phyloP scores from a whole-genome alignment of 345 rosid species.

The Corchorus olitorius region DNA sequence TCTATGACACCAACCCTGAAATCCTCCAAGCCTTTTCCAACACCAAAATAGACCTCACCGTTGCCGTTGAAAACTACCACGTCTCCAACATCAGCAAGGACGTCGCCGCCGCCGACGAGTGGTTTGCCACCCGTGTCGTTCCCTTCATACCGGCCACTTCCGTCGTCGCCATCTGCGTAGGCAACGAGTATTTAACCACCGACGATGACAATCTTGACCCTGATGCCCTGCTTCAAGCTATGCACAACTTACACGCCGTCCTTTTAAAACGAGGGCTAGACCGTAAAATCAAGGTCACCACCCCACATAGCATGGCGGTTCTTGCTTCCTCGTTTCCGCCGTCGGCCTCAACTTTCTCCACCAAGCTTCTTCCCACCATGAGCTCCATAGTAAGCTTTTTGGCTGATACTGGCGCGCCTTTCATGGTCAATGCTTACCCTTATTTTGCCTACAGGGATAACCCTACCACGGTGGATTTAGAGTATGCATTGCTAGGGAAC shows the following conservation, averaged over 20 bases:
- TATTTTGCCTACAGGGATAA: conserved; percentile 64
- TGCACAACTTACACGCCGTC: conserved; percentile 60
- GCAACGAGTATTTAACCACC: conserved; percentile 60
- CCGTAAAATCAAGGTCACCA: conserved; percentile 66
- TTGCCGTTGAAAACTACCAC: conserved; percentile 56
- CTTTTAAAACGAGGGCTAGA: conserved; percentile 50
- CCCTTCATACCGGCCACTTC: conserved; percentile 69
- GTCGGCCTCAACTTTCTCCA: conserved; percentile 52
- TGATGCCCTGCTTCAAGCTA: conserved; percentile 45
- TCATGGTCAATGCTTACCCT: conserved; percentile 70
- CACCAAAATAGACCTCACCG: conserved; percentile 65
- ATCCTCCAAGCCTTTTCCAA: conserved; percentile 65
- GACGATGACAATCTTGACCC: conserved; percentile 45
- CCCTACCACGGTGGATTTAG: conserved; percentile 45
- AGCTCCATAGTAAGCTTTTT: conserved; percentile 51
- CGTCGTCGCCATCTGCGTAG: conserved; percentile 51
- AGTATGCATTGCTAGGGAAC: conserved; percentile 60
- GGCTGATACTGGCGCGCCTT: conserved; percentile 54
- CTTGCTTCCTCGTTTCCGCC: conserved; percentile 68
- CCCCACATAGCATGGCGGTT: conserved; percentile 68
- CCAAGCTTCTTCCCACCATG: conserved; percentile 50
- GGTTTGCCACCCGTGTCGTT: conserved; percentile 50
- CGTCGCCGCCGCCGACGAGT: conserved; percentile 48
- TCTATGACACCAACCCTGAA: conserved; percentile 67
- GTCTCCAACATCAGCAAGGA: conserved; percentile 50